These are phyloP conservation scores for Plantago lanceolata DNA, from an alignment of 305 asterid genomes.

Conservation along the genomic window DNA sequence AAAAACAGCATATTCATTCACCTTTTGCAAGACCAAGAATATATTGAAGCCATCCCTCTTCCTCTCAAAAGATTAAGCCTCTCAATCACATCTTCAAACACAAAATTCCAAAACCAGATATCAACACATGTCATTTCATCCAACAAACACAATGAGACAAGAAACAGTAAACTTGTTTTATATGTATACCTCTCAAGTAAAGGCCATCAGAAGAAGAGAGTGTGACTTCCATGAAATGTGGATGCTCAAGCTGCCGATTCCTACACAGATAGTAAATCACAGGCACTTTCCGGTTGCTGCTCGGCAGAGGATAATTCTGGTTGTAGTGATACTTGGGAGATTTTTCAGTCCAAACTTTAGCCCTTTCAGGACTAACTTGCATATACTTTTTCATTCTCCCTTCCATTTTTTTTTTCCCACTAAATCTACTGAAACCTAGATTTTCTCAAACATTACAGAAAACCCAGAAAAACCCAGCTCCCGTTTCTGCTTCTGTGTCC, in stretches of 20 bases:
- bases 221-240: conserved; percentile 93
- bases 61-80: conserved; percentile 77
- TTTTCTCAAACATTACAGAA: conserved; percentile 12
- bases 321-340: conserved; percentile 62
- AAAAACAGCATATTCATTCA: conserved; percentile 23
- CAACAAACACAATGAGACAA: background rate
- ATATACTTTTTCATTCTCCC: conserved; percentile 56
- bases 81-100: conserved; percentile 66
- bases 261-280: conserved; percentile 79
- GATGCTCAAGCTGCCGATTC: conserved; percentile 91
- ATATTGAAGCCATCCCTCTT: conserved; percentile 70
- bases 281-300: conserved; percentile 42
- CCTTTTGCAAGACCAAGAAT: conserved; percentile 98
- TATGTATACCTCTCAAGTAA: conserved; percentile 88
- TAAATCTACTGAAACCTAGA: conserved; percentile 17
- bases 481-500: background rate
- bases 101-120: background rate
- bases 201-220: conserved; percentile 80
- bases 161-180: background rate
- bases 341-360: conserved; percentile 85
- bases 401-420: conserved; percentile 38
- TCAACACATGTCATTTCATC: no score
- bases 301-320: conserved; percentile 33
- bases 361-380: conserved; percentile 72
- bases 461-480: conserved; percentile 14